Conservation (phyloP, 805 yeast species). For the Lachancea fermentati region DNA sequence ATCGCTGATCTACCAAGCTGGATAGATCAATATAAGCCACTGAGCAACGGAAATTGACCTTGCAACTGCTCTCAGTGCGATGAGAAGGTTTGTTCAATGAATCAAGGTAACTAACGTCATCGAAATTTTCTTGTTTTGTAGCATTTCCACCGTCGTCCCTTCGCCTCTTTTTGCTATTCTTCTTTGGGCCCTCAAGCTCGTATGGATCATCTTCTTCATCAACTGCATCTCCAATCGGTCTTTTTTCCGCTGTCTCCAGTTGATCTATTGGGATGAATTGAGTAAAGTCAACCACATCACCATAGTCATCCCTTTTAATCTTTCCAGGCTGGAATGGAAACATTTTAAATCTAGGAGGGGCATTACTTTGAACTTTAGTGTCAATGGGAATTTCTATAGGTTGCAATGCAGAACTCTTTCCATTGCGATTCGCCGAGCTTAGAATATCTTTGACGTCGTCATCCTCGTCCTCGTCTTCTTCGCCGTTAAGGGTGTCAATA, state of each 20-base stretch:
- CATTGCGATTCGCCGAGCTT: constrained; percentile 1
- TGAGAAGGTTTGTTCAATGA: constrained; percentile 46
- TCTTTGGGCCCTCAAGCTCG: constrained; percentile 22
- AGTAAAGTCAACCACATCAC: constrained; percentile 62
- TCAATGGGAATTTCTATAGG: constrained; percentile 27
- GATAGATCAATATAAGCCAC: constrained; percentile 73
- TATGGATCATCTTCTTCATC: constrained; percentile 27
- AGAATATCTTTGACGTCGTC: constrained; percentile 30
- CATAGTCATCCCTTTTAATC: constrained; percentile 78
- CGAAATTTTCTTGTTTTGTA: constrained; percentile 39
- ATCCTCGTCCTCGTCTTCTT: constrained; percentile 29
- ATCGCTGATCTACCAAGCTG: constrained; percentile 79
- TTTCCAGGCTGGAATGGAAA: constrained; percentile 67
- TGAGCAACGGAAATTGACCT: constrained; percentile 59
- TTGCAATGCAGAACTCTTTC: constrained; percentile 7
- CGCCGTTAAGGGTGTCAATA: constrained; percentile 23
- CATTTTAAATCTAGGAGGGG: constrained; percentile 44
- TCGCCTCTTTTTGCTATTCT: constrained; percentile 18
- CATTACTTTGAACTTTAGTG: constrained; percentile 18
- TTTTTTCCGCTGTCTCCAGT: no score
- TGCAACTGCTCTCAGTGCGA: constrained; percentile 31
- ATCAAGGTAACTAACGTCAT: constrained; percentile 47
- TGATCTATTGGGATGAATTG: constrained; percentile 53
- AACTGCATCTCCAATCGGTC: constrained; percentile 21
- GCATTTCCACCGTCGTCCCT: constrained; percentile 30